Evolutionary conservation across 1,284 basidiomycete genomes (phyloP), one percentile per base, ranked within the genome.

Genomic region (Hymenochaete sp.): DNA sequence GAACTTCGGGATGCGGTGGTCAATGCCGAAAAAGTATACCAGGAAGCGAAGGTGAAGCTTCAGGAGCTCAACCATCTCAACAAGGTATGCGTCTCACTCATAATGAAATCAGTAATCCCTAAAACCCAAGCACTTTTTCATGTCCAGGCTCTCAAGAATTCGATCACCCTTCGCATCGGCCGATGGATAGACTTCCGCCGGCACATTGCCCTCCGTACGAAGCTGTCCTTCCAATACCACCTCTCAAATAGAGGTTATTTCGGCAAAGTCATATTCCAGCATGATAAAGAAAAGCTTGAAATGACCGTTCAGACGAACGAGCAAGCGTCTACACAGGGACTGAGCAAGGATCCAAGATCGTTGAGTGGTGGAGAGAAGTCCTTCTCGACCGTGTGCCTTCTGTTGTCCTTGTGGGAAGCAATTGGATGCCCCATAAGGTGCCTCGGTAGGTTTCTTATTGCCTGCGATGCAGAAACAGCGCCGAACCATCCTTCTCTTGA

Each of bases 331-430:
- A 82, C 77, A 2, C 76, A 82, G 60, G 68, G 62, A 42, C 65
- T 58, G 22, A 77, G 87, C 54, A 90, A 88, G 62, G 86, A 90
- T 57, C 81, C 88, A 3, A 77, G 79, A 35, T 81, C 85, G 22
- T 73, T 98, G 13, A 86, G 82, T 58, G 93, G 93, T 39, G 93
- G 95, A 33, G 95, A 98, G 65, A 95, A 97, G 60, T 95, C 91
- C 4, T 99, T 96, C 67, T 89, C 92, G 4, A 98, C 96, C 0
- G 92, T 98, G 52, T 95, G 91, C 55, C 65, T 99, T 43, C 68
- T 99, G 41, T 68, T 98, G 24, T 83, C 96, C 4, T 69, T 99
- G 35, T 99, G 96, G 96, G 89, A 96, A 56, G 83, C 90, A 8
- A 90, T 95, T 46, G 85, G 87, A 1, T 95, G 93, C 61, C 95